Conservation (phyloP, 2,329 filamentous ascomycete species). For the Hymenoscyphus albidus region DNA sequence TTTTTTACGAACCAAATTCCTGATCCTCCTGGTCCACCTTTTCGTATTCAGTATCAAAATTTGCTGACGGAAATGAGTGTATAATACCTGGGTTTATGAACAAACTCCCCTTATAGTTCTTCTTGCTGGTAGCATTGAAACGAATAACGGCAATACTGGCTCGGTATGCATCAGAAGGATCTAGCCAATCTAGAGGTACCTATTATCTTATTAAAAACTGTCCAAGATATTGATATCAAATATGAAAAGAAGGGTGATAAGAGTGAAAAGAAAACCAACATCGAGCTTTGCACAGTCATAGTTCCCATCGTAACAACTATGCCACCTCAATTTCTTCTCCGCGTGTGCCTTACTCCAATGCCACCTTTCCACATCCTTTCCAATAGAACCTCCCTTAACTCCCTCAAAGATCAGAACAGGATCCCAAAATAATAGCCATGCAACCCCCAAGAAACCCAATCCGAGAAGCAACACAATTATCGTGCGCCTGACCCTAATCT, state of each 20-base stretch:
- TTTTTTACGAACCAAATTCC: slow-evolving; percentile 32
- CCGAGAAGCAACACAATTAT: neutral
- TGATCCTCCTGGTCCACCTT: slow-evolving; percentile 45
- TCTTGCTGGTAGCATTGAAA: slow-evolving; percentile 20
- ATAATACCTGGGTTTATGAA: slow-evolving; percentile 23
- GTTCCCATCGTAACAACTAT: slow-evolving; percentile 21
- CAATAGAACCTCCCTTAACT: slow-evolving; percentile 10
- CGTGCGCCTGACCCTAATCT: neutral
- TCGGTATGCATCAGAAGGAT: slow-evolving; percentile 18
- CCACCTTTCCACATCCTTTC: slow-evolving; percentile 21
- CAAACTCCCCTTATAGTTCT: slow-evolving; percentile 22
- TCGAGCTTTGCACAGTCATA: slow-evolving; percentile 28
- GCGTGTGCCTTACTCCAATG: slow-evolving; percentile 9
- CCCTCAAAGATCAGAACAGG: neutral
- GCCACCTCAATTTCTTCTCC: slow-evolving; percentile 20
- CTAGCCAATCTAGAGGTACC: slow-evolving; percentile 26
- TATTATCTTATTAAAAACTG: slow-evolving; percentile 1
- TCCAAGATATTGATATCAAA: neutral
- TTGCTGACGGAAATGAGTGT: neutral
- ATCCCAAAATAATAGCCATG: neutral
- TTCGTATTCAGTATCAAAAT: neutral
- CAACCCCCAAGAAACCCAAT: neutral
- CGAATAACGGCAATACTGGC: slow-evolving; percentile 23
- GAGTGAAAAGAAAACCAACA: slow-evolving; percentile 9
- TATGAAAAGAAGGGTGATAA: neutral